Evolutionary conservation across 2,329 filamentous ascomycete species (phyloP).

Genomic region (Fusarium secorum): DNA sequence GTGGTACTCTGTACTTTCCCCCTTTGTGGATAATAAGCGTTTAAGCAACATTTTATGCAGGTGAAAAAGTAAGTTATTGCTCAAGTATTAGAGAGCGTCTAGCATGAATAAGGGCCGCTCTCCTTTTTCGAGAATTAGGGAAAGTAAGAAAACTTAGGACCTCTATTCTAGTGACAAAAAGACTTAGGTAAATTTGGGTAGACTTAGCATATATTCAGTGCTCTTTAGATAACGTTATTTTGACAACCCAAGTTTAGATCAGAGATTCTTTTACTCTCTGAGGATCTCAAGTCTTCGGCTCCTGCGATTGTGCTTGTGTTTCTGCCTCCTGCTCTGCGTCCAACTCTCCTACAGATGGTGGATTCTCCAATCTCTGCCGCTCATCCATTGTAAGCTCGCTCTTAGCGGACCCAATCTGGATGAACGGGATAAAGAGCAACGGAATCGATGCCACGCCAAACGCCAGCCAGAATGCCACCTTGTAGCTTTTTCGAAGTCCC

Average conservation of each 20-base stretch:
- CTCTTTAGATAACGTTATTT: neutral
- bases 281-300: slow-evolving; percentile 5
- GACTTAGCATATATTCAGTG: neutral
- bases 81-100: neutral
- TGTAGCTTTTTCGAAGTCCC: slow-evolving; percentile 42
- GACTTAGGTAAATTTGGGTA: neutral
- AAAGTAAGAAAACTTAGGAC: neutral
- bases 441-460: slow-evolving; percentile 35
- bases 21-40: neutral
- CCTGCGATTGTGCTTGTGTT: neutral
- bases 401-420: slow-evolving; percentile 41
- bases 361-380: slow-evolving; percentile 33
- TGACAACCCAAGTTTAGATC: neutral
- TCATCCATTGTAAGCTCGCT: slow-evolving; percentile 41
- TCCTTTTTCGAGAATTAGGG: neutral
- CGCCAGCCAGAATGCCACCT: slow-evolving; percentile 40
- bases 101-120: neutral
- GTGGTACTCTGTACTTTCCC: neutral
- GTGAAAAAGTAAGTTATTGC: neutral
- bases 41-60: neutral
- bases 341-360: slow-evolving; percentile 6
- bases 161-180: neutral
- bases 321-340: slow-evolving; percentile 12
- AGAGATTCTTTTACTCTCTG: neutral
- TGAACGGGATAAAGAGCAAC: slow-evolving; percentile 32